phyloP scores from a whole-genome alignment of 768 basidiomycete genomes.

The Pleurotus tuber-regium region DNA sequence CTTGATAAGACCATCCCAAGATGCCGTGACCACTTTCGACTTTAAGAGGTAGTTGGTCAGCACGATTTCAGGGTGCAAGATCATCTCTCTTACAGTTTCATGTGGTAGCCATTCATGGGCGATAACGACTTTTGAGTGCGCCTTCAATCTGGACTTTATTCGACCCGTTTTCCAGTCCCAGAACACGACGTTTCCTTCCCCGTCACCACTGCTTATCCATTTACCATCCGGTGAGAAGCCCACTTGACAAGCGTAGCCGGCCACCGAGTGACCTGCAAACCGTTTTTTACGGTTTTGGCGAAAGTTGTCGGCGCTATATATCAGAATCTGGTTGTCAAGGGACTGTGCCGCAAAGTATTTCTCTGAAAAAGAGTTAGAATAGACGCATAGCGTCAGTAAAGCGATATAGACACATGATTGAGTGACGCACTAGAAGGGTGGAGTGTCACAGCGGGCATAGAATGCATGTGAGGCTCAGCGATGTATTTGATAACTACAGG shows the following conservation, averaged over 20 bases:
- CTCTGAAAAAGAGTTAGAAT: constrained; percentile 37
- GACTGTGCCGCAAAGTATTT: constrained; percentile 99
- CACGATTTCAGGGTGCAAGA: constrained; percentile 38
- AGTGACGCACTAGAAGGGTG: constrained; percentile 87
- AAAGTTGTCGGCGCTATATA: constrained; percentile 98
- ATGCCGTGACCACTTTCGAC: constrained; percentile 96
- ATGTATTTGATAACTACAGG: constrained; percentile 99
- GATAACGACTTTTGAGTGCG: constrained; percentile 96
- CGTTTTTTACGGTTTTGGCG: constrained; percentile 98
- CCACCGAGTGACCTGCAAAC: constrained; percentile 95
- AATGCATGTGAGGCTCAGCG: constrained; percentile 99
- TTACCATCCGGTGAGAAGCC: constrained; percentile 98
- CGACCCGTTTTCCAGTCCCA: constrained; percentile 99
- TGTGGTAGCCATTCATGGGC: constrained; percentile 98
- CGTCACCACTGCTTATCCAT: constrained; percentile 97
- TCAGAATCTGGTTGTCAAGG: constrained; percentile 95
- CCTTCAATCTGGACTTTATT: constrained; percentile 86
- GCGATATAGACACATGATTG: constrained; percentile 9
- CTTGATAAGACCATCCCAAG: constrained; percentile 98
- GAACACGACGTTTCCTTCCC: constrained; percentile 92
- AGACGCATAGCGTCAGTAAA: constrained; percentile 10
- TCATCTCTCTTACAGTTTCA: constrained; percentile 78
- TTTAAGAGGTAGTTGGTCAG: constrained; percentile 32
- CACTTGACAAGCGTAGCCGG: constrained; percentile 96
- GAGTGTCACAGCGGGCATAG: constrained; percentile 96